Percentiles rank a stretch among this genome's conserved stretches.
phyloP scores from a whole-genome alignment of 1,284 basidiomycete genomes.

The Microbotryum silenes-acaulis region DNA sequence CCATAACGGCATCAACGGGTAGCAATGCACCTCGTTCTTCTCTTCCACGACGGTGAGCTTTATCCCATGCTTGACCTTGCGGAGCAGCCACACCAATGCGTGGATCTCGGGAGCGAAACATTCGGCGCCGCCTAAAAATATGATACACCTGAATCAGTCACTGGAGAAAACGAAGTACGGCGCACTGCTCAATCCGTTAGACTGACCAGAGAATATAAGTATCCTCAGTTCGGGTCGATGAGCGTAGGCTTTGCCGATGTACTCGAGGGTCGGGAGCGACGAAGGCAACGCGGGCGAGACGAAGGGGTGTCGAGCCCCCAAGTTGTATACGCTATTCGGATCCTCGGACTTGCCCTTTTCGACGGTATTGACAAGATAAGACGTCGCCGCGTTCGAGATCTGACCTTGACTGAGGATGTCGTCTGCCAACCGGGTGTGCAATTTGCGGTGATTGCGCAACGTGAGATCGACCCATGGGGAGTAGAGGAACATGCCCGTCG shows the following conservation, averaged over 20 bases:
- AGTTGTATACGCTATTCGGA: background rate
- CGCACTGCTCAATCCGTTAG: no score
- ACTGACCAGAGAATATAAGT: conserved; percentile 10
- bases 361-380: conserved; percentile 8
- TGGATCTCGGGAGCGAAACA: conserved; percentile 26
- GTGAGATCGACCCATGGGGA: conserved; percentile 33
- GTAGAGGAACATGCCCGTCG: conserved; percentile 21
- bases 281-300: conserved; percentile 25
- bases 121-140: conserved; percentile 21
- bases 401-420: conserved; percentile 29
- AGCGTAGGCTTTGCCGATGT: conserved; percentile 8
- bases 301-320: conserved; percentile 7
- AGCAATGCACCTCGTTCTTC: conserved; percentile 31
- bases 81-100: conserved; percentile 15
- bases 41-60: conserved; percentile 8
- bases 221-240: conserved; percentile 4
- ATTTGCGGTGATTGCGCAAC: conserved; percentile 11
- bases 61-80: background rate
- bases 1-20: conserved; percentile 30
- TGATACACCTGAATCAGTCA: no score
- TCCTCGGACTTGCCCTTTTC: background rate
- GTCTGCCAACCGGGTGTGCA: conserved; percentile 11
- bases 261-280: conserved; percentile 6
- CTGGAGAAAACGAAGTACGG: background rate
- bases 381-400: conserved; percentile 18